Evolutionary conservation across 441 rosid genomes (phyloP).

Genomic region (Pelargonium fulgidum): DNA sequence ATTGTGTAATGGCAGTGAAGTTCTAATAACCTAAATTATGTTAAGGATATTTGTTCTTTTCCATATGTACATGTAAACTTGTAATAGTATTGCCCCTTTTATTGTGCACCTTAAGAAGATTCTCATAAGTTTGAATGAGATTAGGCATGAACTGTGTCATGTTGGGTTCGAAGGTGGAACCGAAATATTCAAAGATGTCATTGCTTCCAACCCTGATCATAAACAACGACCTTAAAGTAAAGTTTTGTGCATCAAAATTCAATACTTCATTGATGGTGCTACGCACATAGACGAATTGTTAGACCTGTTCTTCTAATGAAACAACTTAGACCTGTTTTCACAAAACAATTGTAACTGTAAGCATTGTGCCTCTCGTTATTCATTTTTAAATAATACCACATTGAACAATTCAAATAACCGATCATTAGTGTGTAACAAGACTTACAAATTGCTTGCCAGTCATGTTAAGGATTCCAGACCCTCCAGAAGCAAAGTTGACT

Average conservation of each 20-base stretch:
- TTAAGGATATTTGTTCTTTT: neutral
- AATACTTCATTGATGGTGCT: neutral
- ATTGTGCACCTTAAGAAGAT: too few relatives aligned
- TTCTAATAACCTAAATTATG: neutral
- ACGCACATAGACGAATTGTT: neutral
- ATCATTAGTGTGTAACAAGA: neutral
- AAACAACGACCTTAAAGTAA: neutral
- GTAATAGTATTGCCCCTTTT: too few relatives aligned
- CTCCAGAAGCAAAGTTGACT: neutral
- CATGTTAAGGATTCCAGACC: neutral
- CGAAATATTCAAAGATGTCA: slow-evolving; percentile 3
- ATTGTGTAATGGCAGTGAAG: too few relatives aligned
- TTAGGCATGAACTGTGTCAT: neutral
- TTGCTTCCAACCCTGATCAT: slow-evolving; percentile 7
- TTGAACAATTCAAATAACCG: neutral
- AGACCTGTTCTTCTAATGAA: neutral
- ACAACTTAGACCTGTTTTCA: neutral
- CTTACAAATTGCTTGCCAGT: neutral
- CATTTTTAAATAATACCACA: too few relatives aligned
- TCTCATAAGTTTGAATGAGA: neutral
- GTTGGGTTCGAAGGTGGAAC: neutral
- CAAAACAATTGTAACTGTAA: too few relatives aligned
- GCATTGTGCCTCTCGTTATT: too few relatives aligned
- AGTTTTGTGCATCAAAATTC: too few relatives aligned
- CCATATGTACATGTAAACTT: neutral